Percentiles rank a stretch among this genome's conserved stretches.
Evolutionary conservation across 108 stramenopile species (phyloP).

Genomic region (Skeletonema potamos): DNA sequence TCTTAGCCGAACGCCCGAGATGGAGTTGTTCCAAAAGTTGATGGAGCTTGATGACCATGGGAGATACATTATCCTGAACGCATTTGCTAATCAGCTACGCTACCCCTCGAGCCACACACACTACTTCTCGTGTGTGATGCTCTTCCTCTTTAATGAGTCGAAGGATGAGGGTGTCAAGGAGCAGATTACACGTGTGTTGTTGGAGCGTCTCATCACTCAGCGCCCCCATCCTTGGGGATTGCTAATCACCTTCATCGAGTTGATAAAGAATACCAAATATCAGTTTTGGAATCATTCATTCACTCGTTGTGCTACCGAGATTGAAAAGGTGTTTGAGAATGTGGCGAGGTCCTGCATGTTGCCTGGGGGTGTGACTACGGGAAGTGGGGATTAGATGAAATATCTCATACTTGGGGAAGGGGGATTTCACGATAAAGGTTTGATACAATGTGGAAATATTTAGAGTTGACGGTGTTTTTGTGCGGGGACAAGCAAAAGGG

Average conservation of each 20-base stretch:
- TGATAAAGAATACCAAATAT: conserved; percentile 99
- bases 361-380: conserved; percentile 37
- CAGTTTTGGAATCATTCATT: conserved; percentile 98
- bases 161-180: conserved; percentile 94
- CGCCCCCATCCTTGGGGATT: conserved; percentile 98
- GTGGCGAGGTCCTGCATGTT: conserved; percentile 92
- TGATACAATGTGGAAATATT: not conserved
- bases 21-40: conserved; percentile 86
- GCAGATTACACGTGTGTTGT: conserved; percentile 97
- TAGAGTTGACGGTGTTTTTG: not conserved
- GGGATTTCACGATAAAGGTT: not conserved
- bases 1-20: conserved; percentile 81
- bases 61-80: conserved; percentile 96
- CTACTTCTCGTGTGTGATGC: conserved; percentile 97
- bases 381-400: conserved; percentile 16
- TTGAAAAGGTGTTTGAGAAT: conserved; percentile 97
- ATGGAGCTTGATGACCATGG: conserved; percentile 93
- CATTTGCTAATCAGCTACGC: conserved; percentile 98
- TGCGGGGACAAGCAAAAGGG: not conserved
- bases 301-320: conserved; percentile 97
- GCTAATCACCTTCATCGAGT: conserved; percentile 98
- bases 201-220: conserved; percentile 98
- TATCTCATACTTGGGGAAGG: not conserved
- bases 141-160: conserved; percentile 95
- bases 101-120: conserved; percentile 99